These are phyloP conservation scores for Plantago elongata DNA, from an alignment of 257 asterid genomes.

Conservation along the genomic window DNA sequence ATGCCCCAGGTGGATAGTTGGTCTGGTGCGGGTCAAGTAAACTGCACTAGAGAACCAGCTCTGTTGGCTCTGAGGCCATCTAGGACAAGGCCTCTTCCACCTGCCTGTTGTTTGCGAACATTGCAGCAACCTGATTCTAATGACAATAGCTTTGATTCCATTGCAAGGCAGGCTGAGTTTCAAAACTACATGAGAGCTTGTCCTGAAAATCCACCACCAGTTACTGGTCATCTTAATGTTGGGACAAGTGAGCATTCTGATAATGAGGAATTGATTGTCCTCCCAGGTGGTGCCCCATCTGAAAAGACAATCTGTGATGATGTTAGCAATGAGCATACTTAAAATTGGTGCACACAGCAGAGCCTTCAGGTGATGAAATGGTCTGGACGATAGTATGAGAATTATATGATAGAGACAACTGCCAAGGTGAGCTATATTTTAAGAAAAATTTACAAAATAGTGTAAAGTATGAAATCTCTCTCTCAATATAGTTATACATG, in stretches of 20 bases:
- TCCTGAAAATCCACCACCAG: conserved; percentile 8
- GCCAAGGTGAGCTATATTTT: too few species aligned
- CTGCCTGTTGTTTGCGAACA: conserved; percentile 9
- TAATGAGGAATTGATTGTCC: conserved; percentile 39
- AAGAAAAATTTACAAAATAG: too few species aligned
- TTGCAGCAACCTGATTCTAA: conserved; percentile 18
- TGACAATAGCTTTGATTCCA: conserved; percentile 10
- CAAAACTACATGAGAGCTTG: conserved; percentile 16
- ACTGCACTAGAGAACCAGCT: conserved; percentile 57
- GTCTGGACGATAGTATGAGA: too few species aligned
- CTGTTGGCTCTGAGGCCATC: conserved; percentile 31
- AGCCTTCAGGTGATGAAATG: too few species aligned
- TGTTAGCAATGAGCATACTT: conserved; percentile 16
- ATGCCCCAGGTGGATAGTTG: conserved; percentile 24
- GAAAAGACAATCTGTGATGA: conserved; percentile 80
- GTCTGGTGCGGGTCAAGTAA: conserved; percentile 15
- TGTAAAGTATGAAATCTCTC: too few species aligned
- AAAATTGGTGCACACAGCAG: neutral
- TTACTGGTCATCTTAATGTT: conserved; percentile 7
- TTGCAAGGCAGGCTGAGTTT: conserved; percentile 15
- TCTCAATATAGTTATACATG: too few species aligned
- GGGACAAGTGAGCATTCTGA: conserved; percentile 10
- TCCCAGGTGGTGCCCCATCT: conserved; percentile 64
- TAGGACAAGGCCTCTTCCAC: conserved; percentile 1
- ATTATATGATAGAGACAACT: too few species aligned